A percentile compares a stretch with the other conserved stretches of the same genome.
These are phyloP conservation scores for Phytopythium aichiense DNA, from an alignment of 352 stramenopile species.

Conservation along the genomic window DNA sequence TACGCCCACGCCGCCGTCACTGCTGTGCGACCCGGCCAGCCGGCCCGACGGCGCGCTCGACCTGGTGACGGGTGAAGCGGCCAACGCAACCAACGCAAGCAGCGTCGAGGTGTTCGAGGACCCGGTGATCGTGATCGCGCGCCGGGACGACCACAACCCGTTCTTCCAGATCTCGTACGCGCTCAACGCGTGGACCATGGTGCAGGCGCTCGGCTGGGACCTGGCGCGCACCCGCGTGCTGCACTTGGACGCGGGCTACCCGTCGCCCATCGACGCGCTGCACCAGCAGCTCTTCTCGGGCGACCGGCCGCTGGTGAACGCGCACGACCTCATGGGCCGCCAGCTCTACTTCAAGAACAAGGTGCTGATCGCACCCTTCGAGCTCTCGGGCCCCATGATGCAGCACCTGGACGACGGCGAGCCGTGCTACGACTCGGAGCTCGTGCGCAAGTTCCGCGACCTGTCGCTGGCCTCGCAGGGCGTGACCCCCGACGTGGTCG, in stretches of 20 bases:
- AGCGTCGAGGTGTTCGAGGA: background rate
- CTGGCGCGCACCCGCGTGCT: slow-evolving; percentile 30
- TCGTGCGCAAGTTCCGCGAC: slow-evolving; percentile 16
- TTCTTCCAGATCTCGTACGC: slow-evolving; percentile 48
- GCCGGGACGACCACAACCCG: slow-evolving; percentile 47
- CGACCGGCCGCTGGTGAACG: slow-evolving; percentile 21
- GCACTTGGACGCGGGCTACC: slow-evolving; percentile 37
- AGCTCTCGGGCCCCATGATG: slow-evolving; percentile 38
- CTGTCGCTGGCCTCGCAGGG: slow-evolving; percentile 14
- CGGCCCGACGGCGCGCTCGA: background rate
- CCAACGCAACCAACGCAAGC: background rate
- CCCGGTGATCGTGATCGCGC: slow-evolving; percentile 26
- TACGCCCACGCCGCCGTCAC: background rate
- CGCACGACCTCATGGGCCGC: slow-evolving; percentile 20
- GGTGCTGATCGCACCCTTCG: slow-evolving; percentile 30
- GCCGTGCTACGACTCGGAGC: slow-evolving; percentile 21
- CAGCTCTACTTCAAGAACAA: slow-evolving; percentile 26
- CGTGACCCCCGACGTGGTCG: too few relatives aligned
- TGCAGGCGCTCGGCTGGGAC: slow-evolving; percentile 27
- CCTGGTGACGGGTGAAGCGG: background rate
- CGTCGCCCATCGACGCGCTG: slow-evolving; percentile 35
- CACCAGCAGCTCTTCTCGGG: slow-evolving; percentile 33
- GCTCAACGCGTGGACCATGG: slow-evolving; percentile 39
- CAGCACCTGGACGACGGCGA: slow-evolving; percentile 42
- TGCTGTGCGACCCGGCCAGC: slow-evolving; percentile 1